Evolutionary conservation across 1,284 basidiomycete species (phyloP), one percentile per base, ranked within the genome.

Genomic region (Irpex lacteus): DNA sequence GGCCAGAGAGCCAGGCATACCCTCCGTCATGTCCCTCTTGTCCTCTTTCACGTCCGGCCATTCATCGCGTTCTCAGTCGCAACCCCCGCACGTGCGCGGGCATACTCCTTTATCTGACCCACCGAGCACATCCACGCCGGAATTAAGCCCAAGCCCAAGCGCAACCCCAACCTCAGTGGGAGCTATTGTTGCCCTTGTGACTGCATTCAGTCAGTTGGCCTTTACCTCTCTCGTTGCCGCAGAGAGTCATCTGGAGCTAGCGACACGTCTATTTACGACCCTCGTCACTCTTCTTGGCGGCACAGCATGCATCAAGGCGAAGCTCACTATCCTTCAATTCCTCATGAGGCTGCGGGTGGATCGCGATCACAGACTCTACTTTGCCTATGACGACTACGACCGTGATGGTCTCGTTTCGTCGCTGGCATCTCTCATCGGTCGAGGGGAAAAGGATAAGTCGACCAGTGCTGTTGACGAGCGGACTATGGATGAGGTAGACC

Each of bases 291-390:
- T 87, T 13, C 67, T 78, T 19, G 69, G 75, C 0, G 74, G 77
- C 13, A 81, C 83, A 1, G 81, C 78, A 66, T 91, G 89, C 36
- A 76, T 85, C 0, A 80, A 84, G 18, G 89, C 92, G 0, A 82
- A 94, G 26, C 75, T 98, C 15, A 80, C 86, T 2, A 85, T 92
- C 2, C 79, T 99, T 7, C 94, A 97, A 72, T 98, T 96, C 82
- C 75, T 98, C 64, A 87, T 96, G 79, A 89, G 95, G 9, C 80
- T 99, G 21, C 85, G 98, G 59, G 95, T 94, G 1, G 96, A 98
- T 73, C 87, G 94, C 2, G 92, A 96, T 70, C 98, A 99, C 74
- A 85, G 91, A 13, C 76, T 99, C 49, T 98, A 92, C 74, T 90
- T 93, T 60, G 80, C 80, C 7, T 76, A 81, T 59, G 69, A 73